A percentile compares a stretch with the other conserved stretches of the same genome.
Conservation (phyloP, 176 grass and related monocot genomes). For the Otatea glauca region DNA sequence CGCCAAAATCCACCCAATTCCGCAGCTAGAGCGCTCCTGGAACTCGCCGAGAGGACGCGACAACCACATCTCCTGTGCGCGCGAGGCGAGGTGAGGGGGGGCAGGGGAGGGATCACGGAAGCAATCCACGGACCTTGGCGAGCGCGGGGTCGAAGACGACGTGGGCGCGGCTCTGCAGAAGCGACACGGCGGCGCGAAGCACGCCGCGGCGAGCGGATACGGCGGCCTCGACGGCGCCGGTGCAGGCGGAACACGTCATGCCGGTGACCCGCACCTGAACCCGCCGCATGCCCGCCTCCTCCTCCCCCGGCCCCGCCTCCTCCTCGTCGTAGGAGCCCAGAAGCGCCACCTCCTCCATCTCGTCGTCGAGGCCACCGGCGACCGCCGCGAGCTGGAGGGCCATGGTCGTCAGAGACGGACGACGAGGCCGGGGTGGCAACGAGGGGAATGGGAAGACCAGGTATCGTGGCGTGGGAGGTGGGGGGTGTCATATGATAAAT, state of each 20-base stretch:
- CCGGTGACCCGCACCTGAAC: constrained; percentile 78
- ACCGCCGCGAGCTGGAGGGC: constrained; percentile 73
- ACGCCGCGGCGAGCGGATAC: constrained; percentile 61
- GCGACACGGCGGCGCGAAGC: constrained; percentile 60
- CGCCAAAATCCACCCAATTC: neutral
- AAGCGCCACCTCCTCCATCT: constrained; percentile 86
- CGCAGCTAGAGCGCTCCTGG: too few relatives aligned
- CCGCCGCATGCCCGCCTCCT: constrained; percentile 52
- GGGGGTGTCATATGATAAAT: neutral
- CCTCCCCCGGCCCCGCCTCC: neutral
- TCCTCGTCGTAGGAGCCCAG: constrained; percentile 68
- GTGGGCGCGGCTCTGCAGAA: constrained; percentile 84
- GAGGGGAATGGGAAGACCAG: constrained; percentile 12
- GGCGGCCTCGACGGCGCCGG: constrained; percentile 81
- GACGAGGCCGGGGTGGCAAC: neutral
- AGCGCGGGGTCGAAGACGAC: constrained; percentile 87
- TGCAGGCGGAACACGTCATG: constrained; percentile 96
- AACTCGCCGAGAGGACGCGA: neutral
- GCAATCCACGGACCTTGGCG: constrained; percentile 57
- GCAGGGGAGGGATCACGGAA: constrained; percentile 24
- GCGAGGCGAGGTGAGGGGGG: neutral
- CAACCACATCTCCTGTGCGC: neutral
- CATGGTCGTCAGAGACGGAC: constrained; percentile 41
- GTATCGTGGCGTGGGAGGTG: neutral
- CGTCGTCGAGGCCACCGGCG: constrained; percentile 44